A percentile compares a stretch with the other conserved stretches of the same genome.
Evolutionary conservation across 2,329 filamentous ascomycete species (phyloP).

Genomic region (Phoma herbarum): DNA sequence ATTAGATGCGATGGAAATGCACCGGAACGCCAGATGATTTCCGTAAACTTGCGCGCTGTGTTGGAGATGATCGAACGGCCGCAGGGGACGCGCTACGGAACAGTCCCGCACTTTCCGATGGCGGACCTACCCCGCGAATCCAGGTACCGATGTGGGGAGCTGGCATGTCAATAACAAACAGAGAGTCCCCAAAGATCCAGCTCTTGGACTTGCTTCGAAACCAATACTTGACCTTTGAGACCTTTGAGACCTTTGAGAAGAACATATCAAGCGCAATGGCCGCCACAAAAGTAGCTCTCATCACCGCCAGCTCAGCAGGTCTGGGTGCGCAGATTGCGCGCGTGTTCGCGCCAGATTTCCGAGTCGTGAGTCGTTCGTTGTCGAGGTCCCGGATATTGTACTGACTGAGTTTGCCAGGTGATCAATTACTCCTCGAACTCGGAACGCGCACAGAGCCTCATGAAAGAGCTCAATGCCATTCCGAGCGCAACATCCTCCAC

Average conservation of each 20-base stretch:
- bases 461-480: conserved; percentile 54
- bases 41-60: not conserved
- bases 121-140: not conserved
- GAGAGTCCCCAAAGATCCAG: not conserved
- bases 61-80: not conserved
- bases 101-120: not conserved
- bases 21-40: not conserved
- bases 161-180: not conserved
- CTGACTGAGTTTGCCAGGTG: conserved; percentile 45
- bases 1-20: not conserved
- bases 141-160: not conserved
- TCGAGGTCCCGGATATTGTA: not conserved
- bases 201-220: not conserved
- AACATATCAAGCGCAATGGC: no score
- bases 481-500: conserved; percentile 39
- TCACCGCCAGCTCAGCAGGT: conserved; percentile 60
- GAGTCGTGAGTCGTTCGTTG: conserved; percentile 49
- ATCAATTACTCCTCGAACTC: conserved; percentile 60
- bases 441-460: conserved; percentile 51
- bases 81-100: not conserved
- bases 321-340: conserved; percentile 59
- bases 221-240: not conserved
- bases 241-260: no score
- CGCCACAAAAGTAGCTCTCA: conserved; percentile 56
- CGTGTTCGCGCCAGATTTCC: conserved; percentile 57